Conservation (phyloP, 129 eudicot species). For the Mikania micrantha region DNA sequence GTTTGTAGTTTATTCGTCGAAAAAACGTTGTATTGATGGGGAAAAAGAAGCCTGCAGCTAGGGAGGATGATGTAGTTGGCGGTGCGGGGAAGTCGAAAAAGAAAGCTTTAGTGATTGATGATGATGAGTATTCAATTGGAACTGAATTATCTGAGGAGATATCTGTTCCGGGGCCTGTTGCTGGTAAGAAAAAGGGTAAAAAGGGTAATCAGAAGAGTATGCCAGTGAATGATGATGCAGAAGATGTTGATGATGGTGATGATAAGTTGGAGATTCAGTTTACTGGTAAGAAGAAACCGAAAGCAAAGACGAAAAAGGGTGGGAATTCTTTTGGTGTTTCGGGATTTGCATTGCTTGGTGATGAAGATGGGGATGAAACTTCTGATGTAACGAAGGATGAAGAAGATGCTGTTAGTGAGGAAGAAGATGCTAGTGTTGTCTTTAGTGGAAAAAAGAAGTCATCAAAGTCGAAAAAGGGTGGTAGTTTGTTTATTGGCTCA, state of each 20-base stretch:
- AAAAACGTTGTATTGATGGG: slow-evolving; percentile 37
- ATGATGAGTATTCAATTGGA: slow-evolving; percentile 79
- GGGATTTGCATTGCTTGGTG: slow-evolving; percentile 67
- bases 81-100: slow-evolving; percentile 59
- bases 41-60: slow-evolving; percentile 48
- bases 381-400: slow-evolving; percentile 29
- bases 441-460: slow-evolving; percentile 50
- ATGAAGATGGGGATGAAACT: slow-evolving; percentile 44
- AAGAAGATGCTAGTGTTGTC: slow-evolving; percentile 30
- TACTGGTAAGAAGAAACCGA: slow-evolving; percentile 50
- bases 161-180: slow-evolving; percentile 28
- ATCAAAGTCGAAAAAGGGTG: slow-evolving; percentile 43
- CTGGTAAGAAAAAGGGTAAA: slow-evolving; percentile 63
- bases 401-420: slow-evolving; percentile 42
- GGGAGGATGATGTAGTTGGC: slow-evolving; percentile 40
- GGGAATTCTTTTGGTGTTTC: slow-evolving; percentile 46
- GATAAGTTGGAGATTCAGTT: slow-evolving; percentile 27
- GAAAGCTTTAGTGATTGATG: slow-evolving; percentile 64
- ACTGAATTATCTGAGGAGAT: slow-evolving; percentile 58
- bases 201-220: slow-evolving; percentile 47
- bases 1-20: slow-evolving; percentile 22
- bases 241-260: slow-evolving; percentile 30
- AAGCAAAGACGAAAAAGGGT: slow-evolving; percentile 44
- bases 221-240: slow-evolving; percentile 40
- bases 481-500: slow-evolving; percentile 35